These are phyloP conservation scores for Xanthoceras sorbifolium DNA, from an alignment of 345 rosid genomes.

Conservation along the genomic window DNA sequence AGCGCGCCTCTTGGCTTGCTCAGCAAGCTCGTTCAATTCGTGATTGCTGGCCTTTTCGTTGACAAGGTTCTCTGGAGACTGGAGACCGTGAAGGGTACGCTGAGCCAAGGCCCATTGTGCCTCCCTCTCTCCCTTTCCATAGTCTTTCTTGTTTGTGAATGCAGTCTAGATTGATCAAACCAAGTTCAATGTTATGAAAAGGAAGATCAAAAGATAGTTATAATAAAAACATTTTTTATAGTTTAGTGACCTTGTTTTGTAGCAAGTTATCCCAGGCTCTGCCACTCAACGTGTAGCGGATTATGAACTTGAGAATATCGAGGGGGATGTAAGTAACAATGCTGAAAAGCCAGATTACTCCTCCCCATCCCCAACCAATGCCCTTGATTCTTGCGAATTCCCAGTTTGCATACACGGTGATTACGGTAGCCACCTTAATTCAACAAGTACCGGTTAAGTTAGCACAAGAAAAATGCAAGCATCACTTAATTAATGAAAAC, in stretches of 20 bases:
- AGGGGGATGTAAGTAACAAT: slow-evolving; percentile 69
- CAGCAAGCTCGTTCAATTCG: slow-evolving; percentile 59
- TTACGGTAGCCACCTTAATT: slow-evolving; percentile 62
- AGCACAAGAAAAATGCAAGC: background rate
- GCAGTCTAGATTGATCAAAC: slow-evolving; percentile 45
- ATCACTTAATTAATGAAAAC: background rate
- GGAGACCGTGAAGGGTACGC: slow-evolving; percentile 71
- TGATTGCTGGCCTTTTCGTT: slow-evolving; percentile 43
- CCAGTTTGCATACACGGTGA: slow-evolving; percentile 71
- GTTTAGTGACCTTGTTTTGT: slow-evolving; percentile 45
- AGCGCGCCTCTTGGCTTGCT: slow-evolving; percentile 78
- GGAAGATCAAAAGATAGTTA: background rate
- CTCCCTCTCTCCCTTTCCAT: slow-evolving; percentile 72
- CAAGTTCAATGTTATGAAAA: no score
- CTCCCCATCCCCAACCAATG: slow-evolving; percentile 89
- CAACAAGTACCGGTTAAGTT: background rate
- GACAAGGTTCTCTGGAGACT: slow-evolving; percentile 26
- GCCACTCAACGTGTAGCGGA: slow-evolving; percentile 57
- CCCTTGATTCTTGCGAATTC: slow-evolving; percentile 65
- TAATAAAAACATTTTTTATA: no score
- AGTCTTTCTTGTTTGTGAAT: slow-evolving; percentile 76
- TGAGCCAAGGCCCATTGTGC: slow-evolving; percentile 76
- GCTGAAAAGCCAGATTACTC: slow-evolving; percentile 66
- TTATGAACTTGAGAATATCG: slow-evolving; percentile 70
- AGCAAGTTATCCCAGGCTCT: slow-evolving; percentile 65